Conservation (phyloP, 2,329 filamentous ascomycete genomes). For the Epicoccum sorghinum region DNA sequence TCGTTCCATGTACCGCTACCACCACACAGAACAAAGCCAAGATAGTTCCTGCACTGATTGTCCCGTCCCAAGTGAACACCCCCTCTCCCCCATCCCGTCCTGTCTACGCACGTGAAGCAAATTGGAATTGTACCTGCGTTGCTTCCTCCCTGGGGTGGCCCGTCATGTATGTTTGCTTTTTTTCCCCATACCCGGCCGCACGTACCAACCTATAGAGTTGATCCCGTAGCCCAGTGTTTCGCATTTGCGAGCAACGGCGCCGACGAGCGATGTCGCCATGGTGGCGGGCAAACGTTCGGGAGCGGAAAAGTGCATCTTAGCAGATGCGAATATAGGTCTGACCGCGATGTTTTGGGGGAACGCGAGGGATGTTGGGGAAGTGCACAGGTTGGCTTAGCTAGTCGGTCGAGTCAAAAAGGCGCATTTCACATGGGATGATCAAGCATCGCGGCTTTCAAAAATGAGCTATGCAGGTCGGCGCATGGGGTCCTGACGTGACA, state of each 20-base stretch:
- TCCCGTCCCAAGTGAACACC: neutral
- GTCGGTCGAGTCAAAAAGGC: too few species aligned
- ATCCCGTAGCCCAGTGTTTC: too few species aligned
- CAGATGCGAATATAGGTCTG: neutral
- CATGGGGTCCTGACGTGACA: neutral
- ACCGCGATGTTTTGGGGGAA: neutral
- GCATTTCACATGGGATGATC: too few species aligned
- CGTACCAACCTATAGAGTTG: too few species aligned
- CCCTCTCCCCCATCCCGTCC: too few species aligned
- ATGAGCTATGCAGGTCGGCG: neutral
- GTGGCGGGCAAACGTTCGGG: constrained; percentile 11
- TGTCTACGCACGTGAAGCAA: too few species aligned
- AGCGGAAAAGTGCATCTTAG: constrained; percentile 5
- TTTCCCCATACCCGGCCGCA: too few species aligned
- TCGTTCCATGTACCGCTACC: too few species aligned
- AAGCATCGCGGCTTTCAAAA: neutral
- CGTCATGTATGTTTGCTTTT: too few species aligned
- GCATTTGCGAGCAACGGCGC: neutral
- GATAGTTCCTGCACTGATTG: neutral
- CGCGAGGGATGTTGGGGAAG: constrained; percentile 3
- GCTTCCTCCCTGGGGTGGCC: too few species aligned
- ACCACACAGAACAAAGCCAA: neutral
- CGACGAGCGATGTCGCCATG: neutral
- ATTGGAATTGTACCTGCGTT: too few species aligned
- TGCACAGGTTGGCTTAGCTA: neutral